phyloP scores from a whole-genome alignment of 805 yeast genomes.

The Wickerhamomyces ciferrii region DNA sequence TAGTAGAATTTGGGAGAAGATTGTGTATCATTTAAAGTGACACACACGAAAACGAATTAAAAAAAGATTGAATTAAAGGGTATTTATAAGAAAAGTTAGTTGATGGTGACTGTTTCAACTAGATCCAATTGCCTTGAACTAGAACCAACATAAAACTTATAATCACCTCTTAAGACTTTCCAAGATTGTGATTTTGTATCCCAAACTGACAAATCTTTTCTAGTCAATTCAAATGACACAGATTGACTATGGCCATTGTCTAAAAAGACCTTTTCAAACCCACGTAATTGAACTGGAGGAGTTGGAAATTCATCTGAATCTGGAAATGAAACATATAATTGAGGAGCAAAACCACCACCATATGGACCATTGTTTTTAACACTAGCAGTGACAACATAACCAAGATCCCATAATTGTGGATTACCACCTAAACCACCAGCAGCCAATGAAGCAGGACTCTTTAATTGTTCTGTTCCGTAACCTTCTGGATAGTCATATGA shows the following conservation, averaged over 20 bases:
- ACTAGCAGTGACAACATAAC: slow-evolving; percentile 37
- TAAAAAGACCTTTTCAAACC: slow-evolving; percentile 46
- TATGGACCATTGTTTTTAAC: slow-evolving; percentile 42
- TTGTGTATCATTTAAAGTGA: no score
- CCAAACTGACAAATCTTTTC: slow-evolving; percentile 51
- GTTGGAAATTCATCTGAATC: slow-evolving; percentile 27
- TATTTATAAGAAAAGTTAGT: no score
- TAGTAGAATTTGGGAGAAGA: no score
- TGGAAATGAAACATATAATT: slow-evolving; percentile 48
- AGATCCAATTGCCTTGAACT: slow-evolving; percentile 39
- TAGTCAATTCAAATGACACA: slow-evolving; percentile 35
- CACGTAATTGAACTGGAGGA: slow-evolving; percentile 48
- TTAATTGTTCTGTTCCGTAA: slow-evolving; percentile 20
- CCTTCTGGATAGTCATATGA: slow-evolving; percentile 25
- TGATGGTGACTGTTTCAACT: slow-evolving; percentile 20
- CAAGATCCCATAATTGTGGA: slow-evolving; percentile 48
- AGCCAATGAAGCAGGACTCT: slow-evolving; percentile 17
- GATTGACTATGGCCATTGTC: slow-evolving; percentile 30
- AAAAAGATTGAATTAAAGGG: no score
- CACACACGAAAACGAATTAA: no score
- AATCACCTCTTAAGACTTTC: slow-evolving; percentile 50
- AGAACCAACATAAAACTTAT: slow-evolving; percentile 42
- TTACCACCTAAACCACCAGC: slow-evolving; percentile 52
- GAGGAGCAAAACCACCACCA: slow-evolving; percentile 44
- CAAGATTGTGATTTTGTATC: slow-evolving; percentile 46